Evolutionary conservation across 2,329 filamentous ascomycete genomes (phyloP), one percentile per base, ranked within the genome.

Genomic region (Sporothrix sp.): DNA sequence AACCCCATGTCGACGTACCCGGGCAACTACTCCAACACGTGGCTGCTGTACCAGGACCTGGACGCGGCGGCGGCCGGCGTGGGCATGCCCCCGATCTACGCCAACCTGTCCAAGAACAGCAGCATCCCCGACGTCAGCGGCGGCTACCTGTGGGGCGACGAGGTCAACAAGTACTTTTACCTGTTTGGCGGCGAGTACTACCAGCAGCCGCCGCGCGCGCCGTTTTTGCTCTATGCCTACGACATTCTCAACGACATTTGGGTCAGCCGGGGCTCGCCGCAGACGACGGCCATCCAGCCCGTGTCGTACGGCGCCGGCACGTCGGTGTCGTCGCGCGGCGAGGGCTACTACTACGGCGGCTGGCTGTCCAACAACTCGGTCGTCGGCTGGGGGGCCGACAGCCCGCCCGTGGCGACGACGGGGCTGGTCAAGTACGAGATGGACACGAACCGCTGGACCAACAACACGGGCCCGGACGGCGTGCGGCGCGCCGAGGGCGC

Each of bases 331-430:
- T 68, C 71, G 33, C 67, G 71, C 2, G 79, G 76, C 10, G 66
- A 75, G 52, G 79, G 74, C 2, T 84, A 76, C 58, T 81, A 82
- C 59, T 75, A 79, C 54, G 81, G 81, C 38, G 81, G 81, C 36
- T 84, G 75, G 73, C 65, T 77, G 52, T 80, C 73, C 57, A 77
- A 76, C 55, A 62, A 63, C 40, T 78, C 76, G 1, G 67, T 71
- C 1, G 65, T 71, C 0, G 69, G 68, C 8, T 83, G 77, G 78
- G 62, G 60, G 14, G 72, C 28, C 13, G 7, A 42, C 30, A 28
- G 71, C 2, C 60, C 66, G 7, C 67, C 69, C 2, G 59, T 73
- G 28, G 75, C 75, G 11, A 75, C 72, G 1, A 70, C 69, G 18
- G 70, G 68, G n/a, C 59, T 84, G 39, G 61, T 83, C 20, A 70